Percentiles rank a stretch among this genome's conserved stretches.
These are phyloP conservation scores for Mesotaenium endlicherianum DNA, from an alignment of 139 green algal species.

Conservation along the genomic window DNA sequence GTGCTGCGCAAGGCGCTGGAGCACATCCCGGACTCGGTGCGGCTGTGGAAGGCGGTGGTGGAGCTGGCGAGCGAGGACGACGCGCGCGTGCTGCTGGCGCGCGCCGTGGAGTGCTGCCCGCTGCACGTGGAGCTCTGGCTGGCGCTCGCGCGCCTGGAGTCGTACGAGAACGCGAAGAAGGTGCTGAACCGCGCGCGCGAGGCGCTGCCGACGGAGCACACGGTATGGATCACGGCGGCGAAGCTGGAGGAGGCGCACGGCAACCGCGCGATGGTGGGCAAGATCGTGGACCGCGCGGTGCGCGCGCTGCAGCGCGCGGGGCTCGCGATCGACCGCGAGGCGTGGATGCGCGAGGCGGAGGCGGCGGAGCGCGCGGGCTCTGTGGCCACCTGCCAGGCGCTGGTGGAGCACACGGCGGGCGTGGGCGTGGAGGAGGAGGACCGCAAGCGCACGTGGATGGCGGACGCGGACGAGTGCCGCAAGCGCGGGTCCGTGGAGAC, in stretches of 20 bases:
- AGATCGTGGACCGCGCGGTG: conserved; percentile 72
- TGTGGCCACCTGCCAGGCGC: conserved; percentile 58
- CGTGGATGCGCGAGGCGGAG: conserved; percentile 76
- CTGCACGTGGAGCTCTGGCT: conserved; percentile 96
- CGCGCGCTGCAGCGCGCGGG: conserved; percentile 71
- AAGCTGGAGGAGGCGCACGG: conserved; percentile 95
- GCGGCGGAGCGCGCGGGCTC: conserved; percentile 46
- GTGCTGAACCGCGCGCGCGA: conserved; percentile 93
- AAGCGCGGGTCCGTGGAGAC: conserved; percentile 76
- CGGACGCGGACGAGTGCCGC: conserved; percentile 79
- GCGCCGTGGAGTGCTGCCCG: conserved; percentile 90
- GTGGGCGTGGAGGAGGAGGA: conserved; percentile 89
- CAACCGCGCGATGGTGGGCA: conserved; percentile 71
- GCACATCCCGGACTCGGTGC: conserved; percentile 80
- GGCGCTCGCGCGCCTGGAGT: conserved; percentile 89
- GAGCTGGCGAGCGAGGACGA: conserved; percentile 91
- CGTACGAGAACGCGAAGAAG: conserved; percentile 89
- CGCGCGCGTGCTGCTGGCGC: conserved; percentile 70
- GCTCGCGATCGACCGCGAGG: conserved; percentile 88
- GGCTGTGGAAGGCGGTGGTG: conserved; percentile 95
- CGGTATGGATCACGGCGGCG: conserved; percentile 91
- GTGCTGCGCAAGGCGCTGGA: conserved; percentile 91
- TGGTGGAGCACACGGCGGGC: conserved; percentile 74
- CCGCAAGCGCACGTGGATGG: conserved; percentile 81
- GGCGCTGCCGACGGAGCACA: conserved; percentile 85